Evolutionary conservation across 306 rosid genomes (phyloP).

Genomic region (Vigna reflexopilosa): DNA sequence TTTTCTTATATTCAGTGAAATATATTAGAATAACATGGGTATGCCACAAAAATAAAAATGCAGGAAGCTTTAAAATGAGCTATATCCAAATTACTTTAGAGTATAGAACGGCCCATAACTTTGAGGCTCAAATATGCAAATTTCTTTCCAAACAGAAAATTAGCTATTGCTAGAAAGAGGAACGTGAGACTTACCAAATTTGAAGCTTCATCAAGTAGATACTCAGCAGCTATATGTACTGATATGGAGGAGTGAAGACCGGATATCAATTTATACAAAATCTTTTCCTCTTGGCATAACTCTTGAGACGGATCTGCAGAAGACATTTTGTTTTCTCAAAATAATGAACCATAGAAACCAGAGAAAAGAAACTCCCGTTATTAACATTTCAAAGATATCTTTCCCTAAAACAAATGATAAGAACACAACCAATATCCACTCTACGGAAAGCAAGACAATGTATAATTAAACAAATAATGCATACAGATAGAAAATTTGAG

Average conservation of each 20-base stretch:
- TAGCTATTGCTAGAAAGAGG: constrained; percentile 17
- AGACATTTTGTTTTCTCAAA: background rate
- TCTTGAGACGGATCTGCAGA: constrained; percentile 81
- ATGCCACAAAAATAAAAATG: constrained; percentile 13
- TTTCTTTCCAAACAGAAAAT: constrained; percentile 19
- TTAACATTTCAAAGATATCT: constrained; percentile 13
- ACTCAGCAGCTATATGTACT: constrained; percentile 89
- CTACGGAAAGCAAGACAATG: constrained; percentile 3
- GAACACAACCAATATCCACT: constrained; percentile 10
- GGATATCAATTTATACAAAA: constrained; percentile 93
- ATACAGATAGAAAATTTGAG: background rate
- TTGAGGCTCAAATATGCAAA: constrained; percentile 14
- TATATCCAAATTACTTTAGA: background rate
- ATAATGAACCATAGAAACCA: constrained; percentile 20
- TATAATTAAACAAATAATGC: constrained; percentile 26
- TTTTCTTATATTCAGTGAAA: background rate
- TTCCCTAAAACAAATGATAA: constrained; percentile 14
- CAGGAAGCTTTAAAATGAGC: constrained; percentile 20
- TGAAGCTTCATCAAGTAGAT: constrained; percentile 75
- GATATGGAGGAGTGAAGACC: constrained; percentile 99
- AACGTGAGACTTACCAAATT: constrained; percentile 60
- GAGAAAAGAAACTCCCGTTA: constrained; percentile 3
- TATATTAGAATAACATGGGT: background rate
- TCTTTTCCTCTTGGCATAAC: constrained; percentile 84
- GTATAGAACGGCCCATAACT: background rate